Conservation (phyloP, 305 asterid species). For the Nicotiana rustica region DNA sequence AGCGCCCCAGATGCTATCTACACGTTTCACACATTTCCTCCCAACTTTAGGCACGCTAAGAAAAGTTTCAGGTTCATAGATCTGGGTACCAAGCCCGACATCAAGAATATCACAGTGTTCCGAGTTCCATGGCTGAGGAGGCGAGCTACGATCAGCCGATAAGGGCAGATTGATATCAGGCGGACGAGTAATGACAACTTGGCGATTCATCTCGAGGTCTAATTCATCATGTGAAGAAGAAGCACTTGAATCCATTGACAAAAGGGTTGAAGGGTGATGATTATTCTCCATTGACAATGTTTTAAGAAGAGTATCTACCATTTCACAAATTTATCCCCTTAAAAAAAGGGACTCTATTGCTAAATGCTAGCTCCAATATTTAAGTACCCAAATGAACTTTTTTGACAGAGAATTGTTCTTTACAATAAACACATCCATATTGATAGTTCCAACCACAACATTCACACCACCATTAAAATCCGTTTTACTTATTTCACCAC, state of each 20-base stretch:
- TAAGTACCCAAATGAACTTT: constrained; percentile 46
- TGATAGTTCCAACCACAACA: constrained; percentile 55
- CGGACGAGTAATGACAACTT: constrained; percentile 66
- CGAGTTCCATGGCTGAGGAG: constrained; percentile 71
- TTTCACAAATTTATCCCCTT: constrained; percentile 44
- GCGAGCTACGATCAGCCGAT: constrained; percentile 79
- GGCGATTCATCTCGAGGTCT: constrained; percentile 83
- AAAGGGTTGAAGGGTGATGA: constrained; percentile 76
- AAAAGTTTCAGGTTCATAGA: constrained; percentile 67
- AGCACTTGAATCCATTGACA: constrained; percentile 93
- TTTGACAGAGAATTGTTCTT: constrained; percentile 41
- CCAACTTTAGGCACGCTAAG: constrained; percentile 65
- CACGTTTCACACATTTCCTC: constrained; percentile 71
- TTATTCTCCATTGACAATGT: constrained; percentile 74
- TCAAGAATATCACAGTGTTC: constrained; percentile 82
- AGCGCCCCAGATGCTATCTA: constrained; percentile 95
- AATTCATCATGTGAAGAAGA: constrained; percentile 79
- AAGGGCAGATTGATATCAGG: constrained; percentile 91
- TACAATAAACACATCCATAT: constrained; percentile 42
- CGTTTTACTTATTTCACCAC: constrained; percentile 54
- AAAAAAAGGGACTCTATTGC: constrained; percentile 30
- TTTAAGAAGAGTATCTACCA: constrained; percentile 77
- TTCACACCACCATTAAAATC: constrained; percentile 56
- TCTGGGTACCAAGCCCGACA: constrained; percentile 76
- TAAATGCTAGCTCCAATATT: constrained; percentile 36